Conservation (phyloP, 169 alveolate genomes). For the Plasmodium yoelii region DNA sequence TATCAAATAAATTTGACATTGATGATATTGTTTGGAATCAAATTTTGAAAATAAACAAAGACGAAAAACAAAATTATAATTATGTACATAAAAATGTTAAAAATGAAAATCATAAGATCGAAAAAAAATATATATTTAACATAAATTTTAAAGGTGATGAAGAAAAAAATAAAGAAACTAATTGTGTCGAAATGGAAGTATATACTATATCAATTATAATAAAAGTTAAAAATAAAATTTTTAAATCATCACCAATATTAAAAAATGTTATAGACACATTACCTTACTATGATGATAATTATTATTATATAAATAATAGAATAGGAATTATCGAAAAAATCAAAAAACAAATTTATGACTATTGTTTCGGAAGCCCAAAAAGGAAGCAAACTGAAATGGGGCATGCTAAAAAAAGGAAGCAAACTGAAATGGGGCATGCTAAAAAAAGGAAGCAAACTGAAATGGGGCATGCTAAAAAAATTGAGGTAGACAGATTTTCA, state of each 20-base stretch:
- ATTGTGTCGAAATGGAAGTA: slow-evolving; percentile 44
- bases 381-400: not conserved
- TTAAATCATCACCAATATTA: slow-evolving; percentile 55
- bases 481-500: not conserved
- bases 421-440: no score
- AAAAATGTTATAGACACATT: slow-evolving; percentile 23
- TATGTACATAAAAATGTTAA: not conserved
- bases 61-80: not conserved
- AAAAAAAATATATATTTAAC: slow-evolving; percentile 3
- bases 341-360: slow-evolving; percentile 27
- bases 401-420: no score
- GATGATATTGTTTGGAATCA: slow-evolving; percentile 27
- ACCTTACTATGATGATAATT: slow-evolving; percentile 1
- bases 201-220: slow-evolving; percentile 59
- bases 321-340: slow-evolving; percentile 56
- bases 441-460: not conserved
- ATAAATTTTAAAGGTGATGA: no score
- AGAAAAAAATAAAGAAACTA: no score
- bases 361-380: not conserved
- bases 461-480: no score
- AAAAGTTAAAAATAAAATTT: slow-evolving; percentile 22
- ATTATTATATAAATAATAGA: slow-evolving; percentile 50
- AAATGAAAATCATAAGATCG: not conserved
- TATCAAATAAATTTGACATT: slow-evolving; percentile 34
- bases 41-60: not conserved